These are phyloP conservation scores for Plasmodium berghei DNA, from an alignment of 169 alveolate genomes.

Conservation along the genomic window DNA sequence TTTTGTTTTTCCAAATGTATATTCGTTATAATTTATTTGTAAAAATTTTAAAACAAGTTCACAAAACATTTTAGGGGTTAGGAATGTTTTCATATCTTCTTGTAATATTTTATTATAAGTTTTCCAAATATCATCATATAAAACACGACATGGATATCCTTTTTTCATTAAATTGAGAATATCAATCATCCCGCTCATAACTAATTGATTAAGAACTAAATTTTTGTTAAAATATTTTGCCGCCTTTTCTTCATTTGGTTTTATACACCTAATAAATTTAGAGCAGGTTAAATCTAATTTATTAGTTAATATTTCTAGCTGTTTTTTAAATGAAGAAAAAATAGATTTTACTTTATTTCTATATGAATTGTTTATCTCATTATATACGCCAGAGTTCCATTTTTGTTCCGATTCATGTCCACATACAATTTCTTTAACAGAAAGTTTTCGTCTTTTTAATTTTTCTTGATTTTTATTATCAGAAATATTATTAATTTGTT, in stretches of 20 bases:
- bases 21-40: constrained; percentile 70
- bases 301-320: constrained; percentile 76
- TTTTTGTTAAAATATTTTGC: constrained; percentile 74
- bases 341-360: constrained; percentile 51
- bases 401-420: constrained; percentile 38
- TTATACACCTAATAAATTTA: constrained; percentile 81
- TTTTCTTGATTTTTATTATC: neutral
- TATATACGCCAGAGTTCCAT: constrained; percentile 41
- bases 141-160: constrained; percentile 83
- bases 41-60: constrained; percentile 76
- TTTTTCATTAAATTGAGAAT: constrained; percentile 80
- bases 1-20: constrained; percentile 81
- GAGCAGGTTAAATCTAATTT: constrained; percentile 79
- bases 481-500: neutral
- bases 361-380: constrained; percentile 38
- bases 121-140: constrained; percentile 76
- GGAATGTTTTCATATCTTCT: constrained; percentile 56
- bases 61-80: constrained; percentile 78
- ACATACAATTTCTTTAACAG: constrained; percentile 68
- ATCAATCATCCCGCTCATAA: constrained; percentile 83
- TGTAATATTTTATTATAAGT: constrained; percentile 75
- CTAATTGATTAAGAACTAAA: constrained; percentile 79
- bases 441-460: constrained; percentile 30
- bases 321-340: constrained; percentile 77
- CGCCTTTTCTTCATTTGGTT: constrained; percentile 78